These are phyloP conservation scores for Hura crepitans DNA, from an alignment of 441 rosid genomes.

Conservation along the genomic window DNA sequence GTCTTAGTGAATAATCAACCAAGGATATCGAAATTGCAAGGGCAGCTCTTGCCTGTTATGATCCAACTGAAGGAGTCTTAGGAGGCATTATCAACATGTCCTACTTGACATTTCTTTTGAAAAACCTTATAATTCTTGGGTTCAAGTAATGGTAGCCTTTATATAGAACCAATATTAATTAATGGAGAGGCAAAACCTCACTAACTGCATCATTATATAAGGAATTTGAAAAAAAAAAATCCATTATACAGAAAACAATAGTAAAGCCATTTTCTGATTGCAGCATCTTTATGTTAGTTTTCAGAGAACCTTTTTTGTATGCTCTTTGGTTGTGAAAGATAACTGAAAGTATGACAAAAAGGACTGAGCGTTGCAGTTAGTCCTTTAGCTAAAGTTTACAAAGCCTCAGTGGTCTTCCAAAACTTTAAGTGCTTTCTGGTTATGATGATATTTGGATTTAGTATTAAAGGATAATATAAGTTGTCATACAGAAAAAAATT, in stretches of 20 bases:
- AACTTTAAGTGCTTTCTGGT: neutral
- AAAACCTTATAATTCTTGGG: neutral
- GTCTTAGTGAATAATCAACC: neutral
- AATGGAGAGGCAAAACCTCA: neutral
- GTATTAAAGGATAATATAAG: neutral
- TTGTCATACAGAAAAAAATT: neutral
- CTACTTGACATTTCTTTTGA: neutral
- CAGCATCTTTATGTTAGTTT: too few species aligned
- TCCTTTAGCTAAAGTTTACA: neutral
- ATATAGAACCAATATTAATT: neutral
- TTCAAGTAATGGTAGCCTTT: neutral
- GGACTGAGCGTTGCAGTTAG: neutral
- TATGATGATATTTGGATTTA: neutral
- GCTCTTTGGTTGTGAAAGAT: neutral
- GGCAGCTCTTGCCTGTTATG: neutral
- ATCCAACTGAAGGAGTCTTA: neutral
- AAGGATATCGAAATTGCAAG: neutral
- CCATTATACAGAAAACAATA: too few species aligned
- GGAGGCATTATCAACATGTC: neutral
- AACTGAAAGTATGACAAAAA: neutral
- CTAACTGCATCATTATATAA: too few species aligned
- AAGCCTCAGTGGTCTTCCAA: neutral
- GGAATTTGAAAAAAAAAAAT: too few species aligned
- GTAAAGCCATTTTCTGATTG: too few species aligned
- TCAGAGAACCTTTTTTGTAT: neutral